Conservation (phyloP, 805 yeast genomes). For the Candida namnaoensis region DNA sequence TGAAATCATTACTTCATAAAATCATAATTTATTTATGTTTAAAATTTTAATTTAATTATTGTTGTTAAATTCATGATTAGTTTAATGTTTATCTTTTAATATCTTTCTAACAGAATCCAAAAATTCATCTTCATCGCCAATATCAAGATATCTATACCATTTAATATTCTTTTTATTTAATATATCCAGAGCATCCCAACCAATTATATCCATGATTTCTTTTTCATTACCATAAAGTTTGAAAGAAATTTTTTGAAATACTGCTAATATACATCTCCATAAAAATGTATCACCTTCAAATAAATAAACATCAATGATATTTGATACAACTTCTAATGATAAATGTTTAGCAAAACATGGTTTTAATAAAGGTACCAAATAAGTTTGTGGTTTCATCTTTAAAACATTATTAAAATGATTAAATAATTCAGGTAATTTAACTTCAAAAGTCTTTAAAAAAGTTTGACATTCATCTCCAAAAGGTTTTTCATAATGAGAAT, state of each 20-base stretch:
- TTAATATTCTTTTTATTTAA: constrained; percentile 12
- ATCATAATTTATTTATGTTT: too few relatives aligned
- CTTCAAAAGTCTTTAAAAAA: constrained; percentile 37
- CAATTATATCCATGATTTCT: constrained; percentile 36
- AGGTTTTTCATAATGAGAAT: constrained; percentile 17
- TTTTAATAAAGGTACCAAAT: constrained; percentile 34
- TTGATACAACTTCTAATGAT: constrained; percentile 34
- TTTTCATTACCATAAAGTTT: constrained; percentile 40
- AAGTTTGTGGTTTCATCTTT: constrained; percentile 30
- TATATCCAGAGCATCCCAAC: constrained; percentile 20
- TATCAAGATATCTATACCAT: constrained; percentile 29
- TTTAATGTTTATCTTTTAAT: constrained; percentile 17
- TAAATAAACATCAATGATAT: constrained; percentile 48
- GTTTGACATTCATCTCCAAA: constrained; percentile 33
- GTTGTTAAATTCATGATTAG: too few relatives aligned
- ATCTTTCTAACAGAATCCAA: constrained; percentile 31
- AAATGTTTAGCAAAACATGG: constrained; percentile 37
- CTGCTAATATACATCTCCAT: constrained; percentile 42
- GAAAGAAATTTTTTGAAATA: constrained; percentile 38
- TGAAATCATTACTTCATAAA: too few relatives aligned
- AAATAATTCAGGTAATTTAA: constrained; percentile 34
- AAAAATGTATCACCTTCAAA: constrained; percentile 56
- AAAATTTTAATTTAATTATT: too few relatives aligned
- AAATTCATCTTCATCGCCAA: constrained; percentile 43
- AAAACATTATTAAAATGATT: constrained; percentile 37